Percentiles rank a stretch among this genome's conserved stretches.
These are phyloP conservation scores for Kernera saxatilis DNA, from an alignment of 345 rosid species.

Conservation along the genomic window DNA sequence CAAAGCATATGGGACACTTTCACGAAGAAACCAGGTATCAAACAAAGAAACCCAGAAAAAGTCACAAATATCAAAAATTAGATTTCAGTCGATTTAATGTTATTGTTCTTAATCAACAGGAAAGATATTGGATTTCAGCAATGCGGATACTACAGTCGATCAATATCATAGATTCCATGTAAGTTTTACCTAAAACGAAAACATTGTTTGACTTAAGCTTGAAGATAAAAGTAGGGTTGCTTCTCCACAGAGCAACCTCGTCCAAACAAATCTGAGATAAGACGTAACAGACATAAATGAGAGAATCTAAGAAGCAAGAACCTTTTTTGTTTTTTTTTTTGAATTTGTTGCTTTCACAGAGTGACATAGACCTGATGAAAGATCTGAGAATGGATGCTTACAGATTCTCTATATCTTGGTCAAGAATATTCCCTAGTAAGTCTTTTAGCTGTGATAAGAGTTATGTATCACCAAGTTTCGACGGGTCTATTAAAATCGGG, in stretches of 20 bases:
- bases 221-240: constrained; percentile 18
- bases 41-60: neutral
- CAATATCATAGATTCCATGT: constrained; percentile 85
- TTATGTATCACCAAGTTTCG: neutral
- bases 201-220: constrained; percentile 11
- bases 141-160: constrained; percentile 89
- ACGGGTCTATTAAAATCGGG: neutral
- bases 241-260: constrained; percentile 22
- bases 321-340: neutral
- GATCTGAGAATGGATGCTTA: constrained; percentile 90
- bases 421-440: constrained; percentile 87
- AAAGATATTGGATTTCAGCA: constrained; percentile 88
- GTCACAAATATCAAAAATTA: neutral
- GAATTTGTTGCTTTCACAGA: constrained; percentile 35
- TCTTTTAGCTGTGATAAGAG: neutral
- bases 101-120: constrained; percentile 37
- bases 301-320: constrained; percentile 13
- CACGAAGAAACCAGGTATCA: constrained; percentile 64
- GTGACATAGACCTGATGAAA: constrained; percentile 78
- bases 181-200: neutral
- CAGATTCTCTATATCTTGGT: constrained; percentile 90
- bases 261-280: constrained; percentile 15
- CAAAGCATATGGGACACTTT: constrained; percentile 87
- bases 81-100: neutral
- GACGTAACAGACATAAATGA: constrained; percentile 7